Conservation (phyloP, 305 asterid genomes). For the Nicotiana rustica region DNA sequence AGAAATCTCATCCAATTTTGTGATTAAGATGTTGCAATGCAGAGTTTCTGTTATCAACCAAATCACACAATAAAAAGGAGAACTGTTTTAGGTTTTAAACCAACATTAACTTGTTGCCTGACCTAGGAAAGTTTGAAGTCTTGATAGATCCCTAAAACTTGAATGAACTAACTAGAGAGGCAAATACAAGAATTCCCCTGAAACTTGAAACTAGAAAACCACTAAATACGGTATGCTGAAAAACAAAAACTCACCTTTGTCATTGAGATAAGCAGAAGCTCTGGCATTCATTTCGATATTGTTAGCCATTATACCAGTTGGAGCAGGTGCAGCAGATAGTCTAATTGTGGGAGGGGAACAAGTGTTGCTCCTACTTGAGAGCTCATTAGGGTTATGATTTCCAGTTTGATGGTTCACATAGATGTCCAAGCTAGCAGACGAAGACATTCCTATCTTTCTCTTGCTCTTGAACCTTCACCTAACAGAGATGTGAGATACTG, state of each 20-base stretch:
- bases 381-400: conserved; percentile 54
- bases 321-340: conserved; percentile 58
- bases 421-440: conserved; percentile 65
- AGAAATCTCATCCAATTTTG: conserved; percentile 7
- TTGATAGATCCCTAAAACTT: conserved; percentile 19
- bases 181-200: conserved; percentile 19
- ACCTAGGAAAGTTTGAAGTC: conserved; percentile 18
- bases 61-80: not conserved
- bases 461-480: conserved; percentile 99
- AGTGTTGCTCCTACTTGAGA: conserved; percentile 51
- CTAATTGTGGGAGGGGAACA: conserved; percentile 60
- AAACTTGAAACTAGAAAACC: not conserved
- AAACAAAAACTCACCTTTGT: conserved; percentile 32
- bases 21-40: conserved; percentile 7
- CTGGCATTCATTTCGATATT: conserved; percentile 52
- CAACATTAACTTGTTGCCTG: not conserved
- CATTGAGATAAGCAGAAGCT: conserved; percentile 53
- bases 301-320: conserved; percentile 60
- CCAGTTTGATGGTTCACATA: conserved; percentile 65
- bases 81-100: not conserved
- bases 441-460: conserved; percentile 73
- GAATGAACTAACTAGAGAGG: conserved; percentile 28
- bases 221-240: not conserved
- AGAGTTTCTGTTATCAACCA: conserved; percentile 9
- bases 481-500: conserved; percentile 72